Evolutionary conservation across 139 green algal genomes (phyloP).

Genomic region (Chlorella sp.): DNA sequence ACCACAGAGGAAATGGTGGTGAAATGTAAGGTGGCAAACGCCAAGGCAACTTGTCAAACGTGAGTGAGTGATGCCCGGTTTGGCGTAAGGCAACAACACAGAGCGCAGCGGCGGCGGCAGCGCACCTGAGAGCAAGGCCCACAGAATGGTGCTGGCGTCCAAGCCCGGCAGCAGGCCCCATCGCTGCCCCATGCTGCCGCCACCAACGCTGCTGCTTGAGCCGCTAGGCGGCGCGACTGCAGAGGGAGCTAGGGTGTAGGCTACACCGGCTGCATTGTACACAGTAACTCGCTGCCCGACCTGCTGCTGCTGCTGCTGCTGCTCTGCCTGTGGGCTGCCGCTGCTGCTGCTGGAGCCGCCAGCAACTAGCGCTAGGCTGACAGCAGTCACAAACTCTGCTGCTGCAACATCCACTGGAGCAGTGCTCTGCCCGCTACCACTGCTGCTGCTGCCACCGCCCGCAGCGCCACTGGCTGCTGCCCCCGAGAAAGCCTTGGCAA

Average conservation of each 20-base stretch:
- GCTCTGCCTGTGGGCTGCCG: not conserved
- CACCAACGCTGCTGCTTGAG: too few species aligned
- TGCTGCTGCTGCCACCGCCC: not conserved
- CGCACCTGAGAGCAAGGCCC: conserved; percentile 35
- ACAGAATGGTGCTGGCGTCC: conserved; percentile 10
- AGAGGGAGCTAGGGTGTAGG: conserved; percentile 27
- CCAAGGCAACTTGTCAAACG: not conserved
- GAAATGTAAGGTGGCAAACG: not conserved
- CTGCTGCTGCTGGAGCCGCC: not conserved
- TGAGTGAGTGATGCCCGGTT: too few species aligned
- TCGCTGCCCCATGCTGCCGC: not conserved
- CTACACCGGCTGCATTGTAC: conserved; percentile 44
- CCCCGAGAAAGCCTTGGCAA: not conserved
- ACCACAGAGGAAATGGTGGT: not conserved
- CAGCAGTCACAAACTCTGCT: conserved; percentile 27
- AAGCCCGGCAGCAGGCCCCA: conserved; percentile 35
- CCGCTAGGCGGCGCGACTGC: not conserved
- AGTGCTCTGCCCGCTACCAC: not conserved
- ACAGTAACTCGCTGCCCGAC: not conserved
- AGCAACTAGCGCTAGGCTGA: not conserved
- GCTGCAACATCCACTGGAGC: conserved; percentile 9
- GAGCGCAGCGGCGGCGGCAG: too few species aligned
- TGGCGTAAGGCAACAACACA: too few species aligned
- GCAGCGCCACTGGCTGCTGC: not conserved
- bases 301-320: not conserved